These are phyloP conservation scores for Thielaviopsis ethacetica DNA, from an alignment of 2,329 filamentous ascomycete species.

Conservation along the genomic window DNA sequence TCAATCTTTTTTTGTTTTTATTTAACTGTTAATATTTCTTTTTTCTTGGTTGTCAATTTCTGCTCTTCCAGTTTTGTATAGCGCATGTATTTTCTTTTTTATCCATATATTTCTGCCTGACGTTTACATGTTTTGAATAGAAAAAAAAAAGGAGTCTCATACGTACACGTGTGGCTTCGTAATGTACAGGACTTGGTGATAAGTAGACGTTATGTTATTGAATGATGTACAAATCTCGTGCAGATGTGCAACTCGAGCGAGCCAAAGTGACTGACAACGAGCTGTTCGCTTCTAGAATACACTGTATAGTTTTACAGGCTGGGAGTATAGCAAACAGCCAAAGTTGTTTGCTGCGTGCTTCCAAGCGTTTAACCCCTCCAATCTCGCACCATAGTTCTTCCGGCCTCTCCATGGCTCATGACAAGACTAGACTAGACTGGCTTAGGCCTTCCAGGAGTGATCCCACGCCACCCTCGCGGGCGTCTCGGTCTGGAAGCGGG, in stretches of 20 bases:
- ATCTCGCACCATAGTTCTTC: not conserved
- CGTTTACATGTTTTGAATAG: not conserved
- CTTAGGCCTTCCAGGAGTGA: conserved; percentile 62
- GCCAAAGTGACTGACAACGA: not conserved
- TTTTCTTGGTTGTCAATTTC: conserved; percentile 13
- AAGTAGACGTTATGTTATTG: not conserved
- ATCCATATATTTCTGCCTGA: not conserved
- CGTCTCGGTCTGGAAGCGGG: conserved; percentile 66
- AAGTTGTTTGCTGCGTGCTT: not conserved
- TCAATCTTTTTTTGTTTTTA: conserved; percentile 1
- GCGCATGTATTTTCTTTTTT: not conserved
- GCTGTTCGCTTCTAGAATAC: conserved; percentile 3
- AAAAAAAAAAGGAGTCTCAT: not conserved
- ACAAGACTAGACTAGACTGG: not conserved
- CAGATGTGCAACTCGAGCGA: not conserved
- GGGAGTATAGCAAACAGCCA: not conserved
- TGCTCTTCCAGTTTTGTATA: not conserved
- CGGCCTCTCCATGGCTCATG: not conserved
- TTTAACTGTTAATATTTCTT: conserved; percentile 12
- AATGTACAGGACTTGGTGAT: not conserved
- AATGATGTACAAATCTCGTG: not conserved
- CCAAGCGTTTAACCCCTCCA: not conserved
- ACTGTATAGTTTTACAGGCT: conserved; percentile 5
- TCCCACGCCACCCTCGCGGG: conserved; percentile 76
- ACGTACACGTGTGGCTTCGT: not conserved